phyloP scores from a whole-genome alignment of 2,329 filamentous ascomycete species.

The Colletotrichum sp. region DNA sequence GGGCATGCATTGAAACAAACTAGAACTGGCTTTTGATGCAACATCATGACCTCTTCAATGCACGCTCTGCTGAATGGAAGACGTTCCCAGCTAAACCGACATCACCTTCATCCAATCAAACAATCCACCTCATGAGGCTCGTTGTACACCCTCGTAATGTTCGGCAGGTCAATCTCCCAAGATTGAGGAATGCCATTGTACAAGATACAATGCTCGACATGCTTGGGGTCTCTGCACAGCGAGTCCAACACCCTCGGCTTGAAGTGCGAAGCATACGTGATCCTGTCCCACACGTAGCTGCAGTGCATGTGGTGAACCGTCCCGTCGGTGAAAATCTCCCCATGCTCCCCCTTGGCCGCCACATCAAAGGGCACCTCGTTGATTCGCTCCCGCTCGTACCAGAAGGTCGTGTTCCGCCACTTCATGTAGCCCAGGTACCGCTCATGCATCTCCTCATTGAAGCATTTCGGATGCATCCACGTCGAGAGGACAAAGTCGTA shows the following conservation, averaged over 20 bases:
- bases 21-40: background rate
- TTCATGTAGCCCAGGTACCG: slow-evolving; percentile 6
- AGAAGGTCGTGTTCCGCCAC: slow-evolving; percentile 14
- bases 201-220: slow-evolving; percentile 9
- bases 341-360: slow-evolving; percentile 4
- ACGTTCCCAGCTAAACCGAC: background rate
- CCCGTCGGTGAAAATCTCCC: slow-evolving; percentile 10
- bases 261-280: slow-evolving; percentile 14
- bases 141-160: slow-evolving; percentile 9
- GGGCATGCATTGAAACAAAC: background rate
- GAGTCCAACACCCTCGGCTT: slow-evolving; percentile 1
- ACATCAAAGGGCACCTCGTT: slow-evolving; percentile 9
- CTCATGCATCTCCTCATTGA: slow-evolving; percentile 13
- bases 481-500: slow-evolving; percentile 14
- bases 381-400: slow-evolving; percentile 6
- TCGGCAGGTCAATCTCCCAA: slow-evolving; percentile 13
- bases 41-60: background rate
- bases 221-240: slow-evolving; percentile 7
- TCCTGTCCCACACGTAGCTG: slow-evolving; percentile 15
- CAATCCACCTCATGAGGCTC: slow-evolving; percentile 11
- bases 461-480: slow-evolving; percentile 27
- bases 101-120: background rate
- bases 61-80: background rate
- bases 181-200: slow-evolving; percentile 13
- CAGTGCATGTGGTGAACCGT: slow-evolving; percentile 14